Evolutionary conservation across 805 yeast genomes (phyloP).

Genomic region (Yamadazyma sp.): DNA sequence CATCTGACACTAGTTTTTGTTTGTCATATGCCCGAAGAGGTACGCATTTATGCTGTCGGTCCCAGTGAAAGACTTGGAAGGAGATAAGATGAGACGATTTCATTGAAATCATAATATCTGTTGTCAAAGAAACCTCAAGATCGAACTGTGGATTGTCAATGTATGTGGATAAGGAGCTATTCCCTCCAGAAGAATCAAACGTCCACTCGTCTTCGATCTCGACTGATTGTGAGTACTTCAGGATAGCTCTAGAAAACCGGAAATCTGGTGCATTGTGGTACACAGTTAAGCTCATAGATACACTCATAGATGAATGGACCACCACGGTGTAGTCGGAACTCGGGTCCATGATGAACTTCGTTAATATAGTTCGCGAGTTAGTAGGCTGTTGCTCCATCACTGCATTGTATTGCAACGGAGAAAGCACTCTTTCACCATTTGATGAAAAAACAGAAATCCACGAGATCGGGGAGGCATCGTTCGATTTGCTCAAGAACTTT

Average conservation of each 20-base stretch:
- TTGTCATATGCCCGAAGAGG: slow-evolving; percentile 23
- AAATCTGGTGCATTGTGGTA: slow-evolving; percentile 30
- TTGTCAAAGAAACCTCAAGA: slow-evolving; percentile 20
- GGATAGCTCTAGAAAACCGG: slow-evolving; percentile 30
- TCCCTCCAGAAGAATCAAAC: slow-evolving; percentile 50
- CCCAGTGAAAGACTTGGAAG: slow-evolving; percentile 45
- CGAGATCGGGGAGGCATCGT: slow-evolving; percentile 9
- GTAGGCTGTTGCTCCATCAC: slow-evolving; percentile 26
- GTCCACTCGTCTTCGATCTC: slow-evolving; percentile 47
- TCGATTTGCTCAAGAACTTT: slow-evolving; percentile 27
- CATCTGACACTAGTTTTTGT: slow-evolving; percentile 31
- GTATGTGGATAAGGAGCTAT: slow-evolving; percentile 47
- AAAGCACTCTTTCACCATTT: slow-evolving; percentile 30
- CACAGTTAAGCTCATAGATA: slow-evolving; percentile 28
- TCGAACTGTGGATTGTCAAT: slow-evolving; percentile 56
- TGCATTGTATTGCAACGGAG: slow-evolving; percentile 22
- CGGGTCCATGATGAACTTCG: slow-evolving; percentile 28
- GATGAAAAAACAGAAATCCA: slow-evolving; percentile 24
- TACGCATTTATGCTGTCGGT: slow-evolving; percentile 21
- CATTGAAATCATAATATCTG: slow-evolving; percentile 19
- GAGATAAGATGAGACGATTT: slow-evolving; percentile 30
- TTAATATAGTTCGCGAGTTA: slow-evolving; percentile 37
- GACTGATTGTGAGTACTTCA: slow-evolving; percentile 18
- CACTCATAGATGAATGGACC: slow-evolving; percentile 20
- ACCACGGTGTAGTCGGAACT: slow-evolving; percentile 25